Evolutionary conservation across 257 asterid genomes (phyloP).

Genomic region (Nicotiana tabacum): DNA sequence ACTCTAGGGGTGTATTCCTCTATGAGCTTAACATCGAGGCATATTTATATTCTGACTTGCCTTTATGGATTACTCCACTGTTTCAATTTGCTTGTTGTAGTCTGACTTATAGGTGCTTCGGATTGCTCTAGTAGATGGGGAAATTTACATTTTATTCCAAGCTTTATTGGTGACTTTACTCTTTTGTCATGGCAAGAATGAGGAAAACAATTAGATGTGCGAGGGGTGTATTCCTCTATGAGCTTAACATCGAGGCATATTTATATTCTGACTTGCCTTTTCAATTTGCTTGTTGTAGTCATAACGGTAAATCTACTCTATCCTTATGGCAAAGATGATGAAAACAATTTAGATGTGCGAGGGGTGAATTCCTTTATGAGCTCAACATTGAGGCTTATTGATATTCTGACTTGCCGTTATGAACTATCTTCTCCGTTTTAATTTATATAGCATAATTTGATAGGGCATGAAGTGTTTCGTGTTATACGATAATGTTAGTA

Average conservation of each 20-base stretch:
- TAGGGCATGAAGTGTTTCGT: too few relatives aligned
- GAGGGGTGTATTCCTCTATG: background rate
- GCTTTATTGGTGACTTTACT: too few relatives aligned
- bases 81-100: too few relatives aligned
- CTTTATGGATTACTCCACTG: too few relatives aligned
- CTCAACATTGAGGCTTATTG: slow-evolving; percentile 23
- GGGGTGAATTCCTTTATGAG: background rate
- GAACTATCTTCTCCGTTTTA: background rate
- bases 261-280: background rate
- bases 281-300: background rate
- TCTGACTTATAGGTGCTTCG: too few relatives aligned
- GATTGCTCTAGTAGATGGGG: too few relatives aligned
- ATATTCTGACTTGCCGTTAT: slow-evolving; percentile 14
- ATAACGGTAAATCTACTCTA: too few relatives aligned
- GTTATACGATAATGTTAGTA: too few relatives aligned
- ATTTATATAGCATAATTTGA: background rate
- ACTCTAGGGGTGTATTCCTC: too few relatives aligned
- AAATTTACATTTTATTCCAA: too few relatives aligned
- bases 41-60: too few relatives aligned
- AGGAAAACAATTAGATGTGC: background rate
- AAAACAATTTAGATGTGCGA: background rate
- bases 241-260: slow-evolving; percentile 20
- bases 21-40: too few relatives aligned
- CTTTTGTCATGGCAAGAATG: background rate
- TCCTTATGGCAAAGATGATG: background rate